Evolutionary conservation across 116 monocot species (phyloP).

Genomic region (Zostera marina): DNA sequence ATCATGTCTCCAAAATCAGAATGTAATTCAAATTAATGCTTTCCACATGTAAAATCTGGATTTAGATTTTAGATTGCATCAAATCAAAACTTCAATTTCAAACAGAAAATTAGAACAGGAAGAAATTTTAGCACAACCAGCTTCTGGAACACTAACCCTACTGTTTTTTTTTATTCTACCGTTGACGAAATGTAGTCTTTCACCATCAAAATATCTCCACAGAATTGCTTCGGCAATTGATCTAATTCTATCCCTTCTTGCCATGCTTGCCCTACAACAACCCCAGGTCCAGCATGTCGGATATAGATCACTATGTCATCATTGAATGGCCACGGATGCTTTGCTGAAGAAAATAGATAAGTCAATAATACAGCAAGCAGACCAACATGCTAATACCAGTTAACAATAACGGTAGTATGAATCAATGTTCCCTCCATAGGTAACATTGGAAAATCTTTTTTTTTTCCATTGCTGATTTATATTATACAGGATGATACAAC

Average conservation of each 20-base stretch:
- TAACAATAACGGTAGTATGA: background rate
- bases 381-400: background rate
- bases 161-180: background rate
- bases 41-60: too few relatives aligned
- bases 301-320: slow-evolving; percentile 61
- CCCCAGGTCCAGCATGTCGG: slow-evolving; percentile 63
- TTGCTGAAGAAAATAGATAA: slow-evolving; percentile 13
- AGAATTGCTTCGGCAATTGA: slow-evolving; percentile 66
- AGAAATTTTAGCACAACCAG: too few relatives aligned
- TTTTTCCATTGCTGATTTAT: too few relatives aligned
- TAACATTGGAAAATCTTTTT: too few relatives aligned
- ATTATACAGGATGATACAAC: too few relatives aligned
- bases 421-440: too few relatives aligned
- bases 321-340: slow-evolving; percentile 44
- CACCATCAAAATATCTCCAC: slow-evolving; percentile 70
- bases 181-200: slow-evolving; percentile 19
- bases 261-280: slow-evolving; percentile 65
- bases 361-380: background rate
- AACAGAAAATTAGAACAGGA: too few relatives aligned
- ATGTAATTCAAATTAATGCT: too few relatives aligned
- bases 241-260: slow-evolving; percentile 65
- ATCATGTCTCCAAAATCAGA: too few relatives aligned
- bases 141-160: too few relatives aligned
- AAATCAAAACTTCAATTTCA: too few relatives aligned
- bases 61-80: too few relatives aligned